These are phyloP conservation scores for Fusarium decemcellulare DNA, from an alignment of 2,329 filamentous ascomycete species.

Conservation along the genomic window DNA sequence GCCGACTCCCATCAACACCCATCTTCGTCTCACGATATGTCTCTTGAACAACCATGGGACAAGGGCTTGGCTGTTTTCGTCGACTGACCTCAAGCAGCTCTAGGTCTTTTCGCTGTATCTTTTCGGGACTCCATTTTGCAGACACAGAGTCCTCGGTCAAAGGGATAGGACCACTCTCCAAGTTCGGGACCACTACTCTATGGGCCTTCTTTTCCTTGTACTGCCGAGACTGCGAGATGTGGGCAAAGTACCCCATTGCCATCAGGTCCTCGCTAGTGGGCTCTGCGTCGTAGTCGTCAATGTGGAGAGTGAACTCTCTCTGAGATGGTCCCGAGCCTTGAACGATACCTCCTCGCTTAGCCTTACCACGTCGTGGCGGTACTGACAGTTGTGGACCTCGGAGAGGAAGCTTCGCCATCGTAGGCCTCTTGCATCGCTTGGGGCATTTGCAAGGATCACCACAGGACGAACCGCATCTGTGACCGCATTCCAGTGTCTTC, in stretches of 20 bases:
- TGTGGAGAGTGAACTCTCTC: background rate
- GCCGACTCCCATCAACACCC: background rate
- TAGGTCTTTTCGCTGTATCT: constrained; percentile 27
- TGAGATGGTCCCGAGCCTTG: background rate
- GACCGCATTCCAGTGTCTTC: constrained; percentile 36
- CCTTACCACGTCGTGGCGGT: background rate
- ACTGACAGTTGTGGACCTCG: background rate
- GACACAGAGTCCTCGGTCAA: constrained; percentile 18
- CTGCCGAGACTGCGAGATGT: background rate
- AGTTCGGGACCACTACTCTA: background rate
- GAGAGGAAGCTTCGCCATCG: background rate
- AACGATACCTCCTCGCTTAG: background rate
- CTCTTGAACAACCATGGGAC: background rate
- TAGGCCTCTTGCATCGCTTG: constrained; percentile 22
- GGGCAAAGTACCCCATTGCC: constrained; percentile 28
- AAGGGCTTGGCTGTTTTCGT: background rate
- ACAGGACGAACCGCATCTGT: constrained; percentile 33
- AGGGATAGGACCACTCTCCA: constrained; percentile 4
- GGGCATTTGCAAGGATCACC: constrained; percentile 34
- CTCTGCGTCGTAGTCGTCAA: constrained; percentile 51
- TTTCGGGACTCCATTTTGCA: constrained; percentile 36
- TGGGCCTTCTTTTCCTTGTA: background rate
- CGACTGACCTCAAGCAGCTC: background rate
- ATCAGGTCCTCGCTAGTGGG: constrained; percentile 66
- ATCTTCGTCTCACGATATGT: constrained; percentile 9